These are phyloP conservation scores for Globisporangium nunn DNA, from an alignment of 352 stramenopile genomes.

Conservation along the genomic window DNA sequence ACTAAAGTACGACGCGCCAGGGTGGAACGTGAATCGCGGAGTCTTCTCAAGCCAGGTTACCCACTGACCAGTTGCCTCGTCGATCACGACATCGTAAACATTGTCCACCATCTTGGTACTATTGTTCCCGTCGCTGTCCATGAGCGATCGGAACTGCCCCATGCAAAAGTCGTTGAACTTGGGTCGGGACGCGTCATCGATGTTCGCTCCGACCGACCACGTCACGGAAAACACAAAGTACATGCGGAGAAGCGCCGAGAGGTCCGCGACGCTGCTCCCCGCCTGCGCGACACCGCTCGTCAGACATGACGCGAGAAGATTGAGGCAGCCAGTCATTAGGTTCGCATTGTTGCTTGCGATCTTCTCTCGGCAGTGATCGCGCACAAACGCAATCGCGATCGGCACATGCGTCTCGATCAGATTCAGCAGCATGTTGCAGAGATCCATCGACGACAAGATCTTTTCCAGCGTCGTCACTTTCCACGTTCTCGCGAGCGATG, in stretches of 20 bases:
- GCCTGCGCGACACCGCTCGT: constrained; percentile 29
- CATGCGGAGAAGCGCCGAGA: constrained; percentile 63
- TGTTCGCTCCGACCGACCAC: constrained; percentile 85
- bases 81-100: constrained; percentile 82
- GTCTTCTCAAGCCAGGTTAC: constrained; percentile 86
- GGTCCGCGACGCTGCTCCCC: constrained; percentile 34
- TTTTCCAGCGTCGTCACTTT: constrained; percentile 64
- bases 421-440: constrained; percentile 58
- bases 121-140: constrained; percentile 36
- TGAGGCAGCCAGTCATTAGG: constrained; percentile 84
- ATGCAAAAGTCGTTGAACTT: constrained; percentile 89
- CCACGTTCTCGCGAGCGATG: constrained; percentile 70
- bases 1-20: constrained; percentile 88
- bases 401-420: constrained; percentile 83
- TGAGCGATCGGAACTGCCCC: constrained; percentile 45
- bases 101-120: constrained; percentile 41
- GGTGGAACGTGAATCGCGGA: constrained; percentile 82
- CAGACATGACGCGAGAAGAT: constrained; percentile 77
- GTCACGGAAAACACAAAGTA: constrained; percentile 86
- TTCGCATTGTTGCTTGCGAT: constrained; percentile 85
- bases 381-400: constrained; percentile 78
- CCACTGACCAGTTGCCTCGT: constrained; percentile 69
- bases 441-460: constrained; percentile 49
- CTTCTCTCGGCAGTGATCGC: constrained; percentile 87
- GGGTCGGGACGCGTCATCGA: constrained; percentile 69